A percentile compares a stretch with the other conserved stretches of the same genome.
Evolutionary conservation across 441 rosid genomes (phyloP).

Genomic region (Viola pubescens): DNA sequence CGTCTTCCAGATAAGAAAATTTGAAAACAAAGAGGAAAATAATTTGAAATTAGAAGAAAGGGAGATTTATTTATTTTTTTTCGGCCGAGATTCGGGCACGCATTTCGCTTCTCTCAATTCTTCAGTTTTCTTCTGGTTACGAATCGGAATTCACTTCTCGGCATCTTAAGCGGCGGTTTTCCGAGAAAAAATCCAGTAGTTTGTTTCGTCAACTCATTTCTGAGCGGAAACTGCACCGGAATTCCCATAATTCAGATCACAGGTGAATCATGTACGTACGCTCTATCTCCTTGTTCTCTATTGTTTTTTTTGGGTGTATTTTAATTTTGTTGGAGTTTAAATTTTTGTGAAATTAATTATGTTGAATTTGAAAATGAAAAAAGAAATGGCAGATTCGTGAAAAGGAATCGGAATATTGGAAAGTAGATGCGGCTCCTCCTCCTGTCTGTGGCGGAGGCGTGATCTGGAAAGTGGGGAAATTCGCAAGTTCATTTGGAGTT

Average conservation of each 20-base stretch:
- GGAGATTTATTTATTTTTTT: background rate
- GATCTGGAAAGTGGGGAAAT: too few relatives aligned
- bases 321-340: conserved; percentile 22
- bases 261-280: conserved; percentile 14
- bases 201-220: conserved; percentile 2
- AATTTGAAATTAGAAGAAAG: background rate
- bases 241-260: conserved; percentile 25
- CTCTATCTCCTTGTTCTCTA: background rate
- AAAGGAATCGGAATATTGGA: too few relatives aligned
- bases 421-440: too few relatives aligned
- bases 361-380: conserved; percentile 11
- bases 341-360: background rate
- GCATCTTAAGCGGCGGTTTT: conserved; percentile 5
- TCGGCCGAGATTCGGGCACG: conserved; percentile 13
- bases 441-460: too few relatives aligned
- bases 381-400: conserved; percentile 20
- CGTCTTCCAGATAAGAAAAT: background rate
- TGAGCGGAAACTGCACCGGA: conserved; percentile 12
- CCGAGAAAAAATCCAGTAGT: conserved; percentile 10
- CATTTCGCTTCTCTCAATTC: conserved; percentile 24
- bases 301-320: conserved; percentile 16
- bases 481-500: too few relatives aligned
- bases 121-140: background rate
- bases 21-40: background rate
- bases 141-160: conserved; percentile 5